Percentiles rank a stretch among this genome's conserved stretches.
phyloP scores from a whole-genome alignment of 495 filamentous ascomycete species.

The Sabuloglossum arenarium region DNA sequence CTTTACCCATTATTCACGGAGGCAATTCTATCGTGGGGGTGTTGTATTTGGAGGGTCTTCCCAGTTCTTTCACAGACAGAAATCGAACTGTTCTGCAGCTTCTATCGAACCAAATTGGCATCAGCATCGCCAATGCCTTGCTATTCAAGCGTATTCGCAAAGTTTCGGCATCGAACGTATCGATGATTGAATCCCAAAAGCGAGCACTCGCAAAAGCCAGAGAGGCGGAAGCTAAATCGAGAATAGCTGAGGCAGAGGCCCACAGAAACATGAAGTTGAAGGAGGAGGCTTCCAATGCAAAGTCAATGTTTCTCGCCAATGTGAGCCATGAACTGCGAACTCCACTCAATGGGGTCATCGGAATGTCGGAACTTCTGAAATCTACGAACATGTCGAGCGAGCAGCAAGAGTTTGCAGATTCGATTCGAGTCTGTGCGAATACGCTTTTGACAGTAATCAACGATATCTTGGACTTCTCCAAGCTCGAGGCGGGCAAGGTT shows the following conservation, averaged over 20 bases:
- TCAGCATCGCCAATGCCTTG: slow-evolving; percentile 7
- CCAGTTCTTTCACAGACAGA: slow-evolving; percentile 70
- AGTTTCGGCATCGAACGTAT: slow-evolving; percentile 58
- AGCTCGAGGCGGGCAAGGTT: slow-evolving; percentile 91
- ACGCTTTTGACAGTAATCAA: slow-evolving; percentile 86
- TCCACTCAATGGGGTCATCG: slow-evolving; percentile 76
- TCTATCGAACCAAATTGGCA: slow-evolving; percentile 59
- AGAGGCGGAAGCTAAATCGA: slow-evolving; percentile 65
- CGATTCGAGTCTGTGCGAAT: slow-evolving; percentile 76
- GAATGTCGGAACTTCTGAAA: slow-evolving; percentile 71
- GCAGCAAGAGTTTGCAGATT: slow-evolving; percentile 81
- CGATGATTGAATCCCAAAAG: slow-evolving; percentile 78
- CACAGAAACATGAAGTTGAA: slow-evolving; percentile 74
- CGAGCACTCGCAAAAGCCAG: slow-evolving; percentile 58
- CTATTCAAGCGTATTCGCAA: slow-evolving; percentile 34
- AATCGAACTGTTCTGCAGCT: slow-evolving; percentile 71
- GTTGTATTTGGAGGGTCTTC: slow-evolving; percentile 67
- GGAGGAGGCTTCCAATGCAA: slow-evolving; percentile 78
- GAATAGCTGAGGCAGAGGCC: slow-evolving; percentile 60
- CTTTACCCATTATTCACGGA: slow-evolving; percentile 65
- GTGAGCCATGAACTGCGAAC: slow-evolving; percentile 76
- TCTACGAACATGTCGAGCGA: slow-evolving; percentile 56
- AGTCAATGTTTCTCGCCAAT: slow-evolving; percentile 83
- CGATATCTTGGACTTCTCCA: slow-evolving; percentile 83
- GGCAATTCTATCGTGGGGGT: slow-evolving; percentile 55